These are phyloP conservation scores for Immersiporthe knoxdaviesiana DNA, from an alignment of 2,329 filamentous ascomycete species.

Conservation along the genomic window DNA sequence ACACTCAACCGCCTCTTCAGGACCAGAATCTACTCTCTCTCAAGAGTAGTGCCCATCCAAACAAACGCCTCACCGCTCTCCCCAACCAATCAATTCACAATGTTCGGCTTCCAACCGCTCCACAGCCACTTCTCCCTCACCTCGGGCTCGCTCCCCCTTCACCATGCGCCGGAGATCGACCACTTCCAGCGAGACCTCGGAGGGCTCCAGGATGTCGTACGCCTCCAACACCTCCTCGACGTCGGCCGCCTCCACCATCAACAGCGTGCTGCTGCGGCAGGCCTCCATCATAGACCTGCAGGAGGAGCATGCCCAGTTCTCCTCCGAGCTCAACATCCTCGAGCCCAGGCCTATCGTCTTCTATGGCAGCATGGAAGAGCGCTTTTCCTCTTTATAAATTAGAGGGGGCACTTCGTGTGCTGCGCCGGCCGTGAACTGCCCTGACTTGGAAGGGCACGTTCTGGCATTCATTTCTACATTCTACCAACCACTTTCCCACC, in stretches of 20 bases:
- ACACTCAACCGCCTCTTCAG: neutral
- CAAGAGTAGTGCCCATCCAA: neutral
- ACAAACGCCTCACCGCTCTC: slow-evolving; percentile 22
- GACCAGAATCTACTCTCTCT: neutral
- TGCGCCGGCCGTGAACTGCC: neutral
- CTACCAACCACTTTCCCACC: neutral
- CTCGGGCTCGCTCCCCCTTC: slow-evolving; percentile 21
- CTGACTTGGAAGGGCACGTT: slow-evolving; percentile 13
- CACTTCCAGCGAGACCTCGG: slow-evolving; percentile 46
- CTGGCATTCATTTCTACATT: slow-evolving; percentile 20
- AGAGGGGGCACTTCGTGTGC: neutral
- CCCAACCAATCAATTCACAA: slow-evolving; percentile 37
- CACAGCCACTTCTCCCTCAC: slow-evolving; percentile 54
- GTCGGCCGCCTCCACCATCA: slow-evolving; percentile 55
- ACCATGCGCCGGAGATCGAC: slow-evolving; percentile 58
- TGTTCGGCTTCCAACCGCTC: slow-evolving; percentile 56
- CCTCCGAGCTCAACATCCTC: slow-evolving; percentile 57
- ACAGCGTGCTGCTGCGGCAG: slow-evolving; percentile 61
- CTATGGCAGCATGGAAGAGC: slow-evolving; percentile 66
- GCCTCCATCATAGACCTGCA: slow-evolving; percentile 61
- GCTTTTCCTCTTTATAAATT: slow-evolving; percentile 48
- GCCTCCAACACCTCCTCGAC: slow-evolving; percentile 50
- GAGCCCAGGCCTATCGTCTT: slow-evolving; percentile 66
- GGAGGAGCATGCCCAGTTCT: slow-evolving; percentile 58
- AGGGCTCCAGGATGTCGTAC: slow-evolving; percentile 45